Percentiles rank a stretch among this genome's conserved stretches.
These are phyloP conservation scores for Meripilus lineatus DNA, from an alignment of 1,284 basidiomycete genomes.

Conservation along the genomic window DNA sequence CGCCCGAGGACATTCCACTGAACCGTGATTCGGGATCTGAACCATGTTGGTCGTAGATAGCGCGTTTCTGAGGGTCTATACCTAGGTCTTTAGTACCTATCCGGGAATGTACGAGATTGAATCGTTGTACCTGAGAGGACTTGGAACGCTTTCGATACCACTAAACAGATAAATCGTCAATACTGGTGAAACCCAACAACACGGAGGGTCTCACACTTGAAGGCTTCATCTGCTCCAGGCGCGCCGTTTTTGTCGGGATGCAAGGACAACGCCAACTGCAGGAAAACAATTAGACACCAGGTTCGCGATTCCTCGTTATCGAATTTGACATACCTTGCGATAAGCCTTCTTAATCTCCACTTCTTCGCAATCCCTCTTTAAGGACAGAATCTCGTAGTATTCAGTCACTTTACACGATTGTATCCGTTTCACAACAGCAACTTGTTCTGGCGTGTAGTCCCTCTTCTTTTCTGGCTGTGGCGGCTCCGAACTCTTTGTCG, in stretches of 20 bases:
- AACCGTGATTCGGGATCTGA: slow-evolving; percentile 83
- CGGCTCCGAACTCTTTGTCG: slow-evolving; percentile 1
- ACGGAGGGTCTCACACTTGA: slow-evolving; percentile 73
- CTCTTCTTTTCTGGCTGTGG: slow-evolving; percentile 62
- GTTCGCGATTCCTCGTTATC: slow-evolving; percentile 9
- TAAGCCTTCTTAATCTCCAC: slow-evolving; percentile 95
- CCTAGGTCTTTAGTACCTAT: slow-evolving; percentile 1
- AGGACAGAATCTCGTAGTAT: slow-evolving; percentile 90
- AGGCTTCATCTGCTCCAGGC: slow-evolving; percentile 97
- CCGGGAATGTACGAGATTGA: slow-evolving; percentile 2
- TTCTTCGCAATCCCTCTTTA: slow-evolving; percentile 87
- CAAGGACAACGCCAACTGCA: slow-evolving; percentile 83
- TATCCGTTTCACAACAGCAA: slow-evolving; percentile 83
- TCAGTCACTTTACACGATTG: slow-evolving; percentile 82
- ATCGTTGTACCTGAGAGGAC: slow-evolving; percentile 67
- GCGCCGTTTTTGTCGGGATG: slow-evolving; percentile 99
- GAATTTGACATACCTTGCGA: slow-evolving; percentile 68
- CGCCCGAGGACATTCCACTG: slow-evolving; percentile 49
- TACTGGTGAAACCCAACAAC: slow-evolving; percentile 1
- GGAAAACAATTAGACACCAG: slow-evolving; percentile 4
- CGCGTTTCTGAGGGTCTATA: slow-evolving; percentile 84
- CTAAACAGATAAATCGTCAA: slow-evolving; percentile 36
- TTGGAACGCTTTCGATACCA: slow-evolving; percentile 98
- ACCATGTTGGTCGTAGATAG: slow-evolving; percentile 83
- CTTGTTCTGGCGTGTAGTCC: slow-evolving; percentile 85